These are phyloP conservation scores for Punica granatum DNA, from an alignment of 345 rosid genomes.

Conservation along the genomic window DNA sequence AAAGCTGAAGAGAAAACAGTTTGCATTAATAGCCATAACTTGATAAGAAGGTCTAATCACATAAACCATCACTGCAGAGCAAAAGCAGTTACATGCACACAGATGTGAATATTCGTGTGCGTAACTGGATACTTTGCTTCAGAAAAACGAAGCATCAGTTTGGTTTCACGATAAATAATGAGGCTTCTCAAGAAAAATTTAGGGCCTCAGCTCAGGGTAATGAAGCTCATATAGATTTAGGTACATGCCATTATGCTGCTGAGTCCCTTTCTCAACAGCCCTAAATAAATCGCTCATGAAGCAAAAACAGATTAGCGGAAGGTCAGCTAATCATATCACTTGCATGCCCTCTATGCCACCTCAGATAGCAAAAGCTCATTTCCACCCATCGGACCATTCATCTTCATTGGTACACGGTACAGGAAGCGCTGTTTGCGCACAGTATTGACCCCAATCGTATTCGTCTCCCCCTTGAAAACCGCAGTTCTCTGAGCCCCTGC, in stretches of 20 bases:
- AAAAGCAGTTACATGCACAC: not conserved
- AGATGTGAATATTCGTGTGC: no score
- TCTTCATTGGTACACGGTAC: conserved; percentile 31
- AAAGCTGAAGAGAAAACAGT: not conserved
- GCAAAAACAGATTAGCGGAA: not conserved
- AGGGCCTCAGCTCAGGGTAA: not conserved
- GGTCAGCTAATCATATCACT: not conserved
- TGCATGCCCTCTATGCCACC: not conserved
- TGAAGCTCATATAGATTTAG: not conserved
- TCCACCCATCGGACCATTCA: conserved; percentile 86
- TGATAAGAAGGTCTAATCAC: not conserved
- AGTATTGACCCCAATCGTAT: conserved; percentile 29
- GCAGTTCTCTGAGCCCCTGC: not conserved
- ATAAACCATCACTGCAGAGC: not conserved
- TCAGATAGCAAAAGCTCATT: conserved; percentile 5
- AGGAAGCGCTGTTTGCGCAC: conserved; percentile 15
- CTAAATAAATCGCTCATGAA: not conserved
- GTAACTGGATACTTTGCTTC: no score
- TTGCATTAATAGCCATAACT: not conserved
- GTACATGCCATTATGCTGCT: not conserved
- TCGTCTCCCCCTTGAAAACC: conserved; percentile 4
- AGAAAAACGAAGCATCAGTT: not conserved
- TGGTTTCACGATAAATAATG: not conserved
- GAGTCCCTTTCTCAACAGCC: not conserved
- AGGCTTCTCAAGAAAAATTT: not conserved